These are phyloP conservation scores for Paecilomyces niveus DNA, from an alignment of 2,329 filamentous ascomycete species.

Conservation along the genomic window DNA sequence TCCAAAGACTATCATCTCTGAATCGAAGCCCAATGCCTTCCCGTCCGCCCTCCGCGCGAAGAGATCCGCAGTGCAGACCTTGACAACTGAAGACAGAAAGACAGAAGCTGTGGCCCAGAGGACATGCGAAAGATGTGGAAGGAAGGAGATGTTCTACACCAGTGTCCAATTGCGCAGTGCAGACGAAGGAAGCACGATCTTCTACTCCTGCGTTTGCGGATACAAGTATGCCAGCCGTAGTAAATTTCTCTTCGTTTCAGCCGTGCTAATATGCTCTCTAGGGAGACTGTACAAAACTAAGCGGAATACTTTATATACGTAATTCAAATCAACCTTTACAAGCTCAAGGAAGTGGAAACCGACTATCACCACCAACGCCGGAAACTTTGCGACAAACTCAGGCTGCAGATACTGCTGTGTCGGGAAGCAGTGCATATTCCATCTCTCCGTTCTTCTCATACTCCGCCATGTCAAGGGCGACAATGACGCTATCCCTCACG, in stretches of 20 bases:
- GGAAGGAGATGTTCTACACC: conserved; percentile 75
- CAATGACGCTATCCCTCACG: conserved; percentile 87
- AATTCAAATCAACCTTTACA: conserved; percentile 12
- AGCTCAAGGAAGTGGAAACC: conserved; percentile 16
- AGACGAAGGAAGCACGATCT: conserved; percentile 90
- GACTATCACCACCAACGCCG: conserved; percentile 7
- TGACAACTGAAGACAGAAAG: conserved; percentile 69
- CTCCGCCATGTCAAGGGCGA: conserved; percentile 96
- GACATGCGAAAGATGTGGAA: conserved; percentile 73
- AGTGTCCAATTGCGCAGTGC: conserved; percentile 82
- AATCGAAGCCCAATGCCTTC: conserved; percentile 84
- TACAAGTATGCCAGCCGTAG: conserved; percentile 55
- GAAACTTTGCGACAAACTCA: conserved; percentile 3
- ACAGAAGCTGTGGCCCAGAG: conserved; percentile 63
- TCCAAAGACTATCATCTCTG: conserved; percentile 68
- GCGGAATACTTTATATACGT: conserved; percentile 10
- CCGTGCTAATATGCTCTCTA: conserved; percentile 6
- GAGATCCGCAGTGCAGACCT: conserved; percentile 73
- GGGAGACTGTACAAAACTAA: conserved; percentile 32
- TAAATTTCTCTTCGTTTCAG: not conserved
- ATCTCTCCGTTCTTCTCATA: conserved; percentile 83
- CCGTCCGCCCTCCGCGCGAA: conserved; percentile 84
- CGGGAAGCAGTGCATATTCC: conserved; percentile 88
- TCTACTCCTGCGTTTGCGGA: conserved; percentile 83
- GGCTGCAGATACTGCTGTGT: conserved; percentile 29